Evolutionary conservation across 306 rosid species (phyloP), one percentile per base, ranked within the genome.

Genomic region (Malus fusca): DNA sequence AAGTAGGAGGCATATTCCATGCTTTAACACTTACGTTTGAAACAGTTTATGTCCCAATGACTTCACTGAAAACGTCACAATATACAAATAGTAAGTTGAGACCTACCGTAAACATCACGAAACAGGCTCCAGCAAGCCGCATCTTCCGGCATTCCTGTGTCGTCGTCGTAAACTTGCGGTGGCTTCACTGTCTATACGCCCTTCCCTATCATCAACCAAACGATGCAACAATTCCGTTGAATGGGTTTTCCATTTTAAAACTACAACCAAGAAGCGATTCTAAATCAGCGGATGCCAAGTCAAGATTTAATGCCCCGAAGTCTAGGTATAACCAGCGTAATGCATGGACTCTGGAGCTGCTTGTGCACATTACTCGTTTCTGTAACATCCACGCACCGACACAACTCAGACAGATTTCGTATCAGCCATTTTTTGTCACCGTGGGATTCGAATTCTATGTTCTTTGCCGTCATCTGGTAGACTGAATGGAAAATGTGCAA

Each of bases 401-500:
- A 51, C 72, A 60, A 71, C 78, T 75, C 81, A 30, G 74, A 67
- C 30, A 46, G 71, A 71, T 78, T 78, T 66, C 80, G 26, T 58
- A 65, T 56, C 35, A 78, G 56, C 60, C 26, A 73, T 76, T 63
- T 66, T 78, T 81, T 68, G 66, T 83, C 78, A 75, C 55, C 48
- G 75, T 5, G 68, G 72, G 74, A 60, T 48, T 69, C 82, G 74
- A 44, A 28, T 70, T 73, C 44, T 30, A 75, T 73, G 68, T 58
- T 84, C 78, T 26, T 77, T 82, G 48, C 78, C 81, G 75, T 90
- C 84, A 6, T 84, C 65, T 61, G 91, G 88, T 26, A 58, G 88
- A n/a, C 65, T 82, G 88, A 92, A 90, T 53, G 97, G 97, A 71
- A 92, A 92, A 73, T 88, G 97, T 44, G 96, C 97, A 87, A 88